These are phyloP conservation scores for Paramecium sonneborni DNA, from an alignment of 73 alveolate species.

Conservation along the genomic window DNA sequence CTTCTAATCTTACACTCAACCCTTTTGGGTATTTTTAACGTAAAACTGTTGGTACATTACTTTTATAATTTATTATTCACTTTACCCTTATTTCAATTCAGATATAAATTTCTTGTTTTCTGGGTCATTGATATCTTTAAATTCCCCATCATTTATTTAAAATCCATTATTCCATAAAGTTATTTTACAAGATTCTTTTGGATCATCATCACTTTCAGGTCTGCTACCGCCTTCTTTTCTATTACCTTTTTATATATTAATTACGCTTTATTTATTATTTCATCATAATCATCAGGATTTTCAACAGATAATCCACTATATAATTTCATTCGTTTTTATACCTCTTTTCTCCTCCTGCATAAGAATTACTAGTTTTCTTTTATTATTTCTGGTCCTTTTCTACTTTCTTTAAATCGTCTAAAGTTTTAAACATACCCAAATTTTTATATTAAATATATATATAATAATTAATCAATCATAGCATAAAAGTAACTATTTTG, in stretches of 20 bases:
- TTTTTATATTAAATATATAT: neutral
- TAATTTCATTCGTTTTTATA: neutral
- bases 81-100: slow-evolving; percentile 76
- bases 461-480: neutral
- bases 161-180: slow-evolving; percentile 80
- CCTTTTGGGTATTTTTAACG: slow-evolving; percentile 73
- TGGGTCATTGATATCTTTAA: slow-evolving; percentile 75
- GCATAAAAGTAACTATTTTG: neutral
- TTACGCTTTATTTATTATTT: slow-evolving; percentile 72
- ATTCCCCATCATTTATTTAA: slow-evolving; percentile 82
- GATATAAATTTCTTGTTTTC: slow-evolving; percentile 76
- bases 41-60: slow-evolving; percentile 72
- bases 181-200: slow-evolving; percentile 66
- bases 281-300: slow-evolving; percentile 74
- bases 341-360: slow-evolving; percentile 84
- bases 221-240: slow-evolving; percentile 47
- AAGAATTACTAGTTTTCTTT: slow-evolving; percentile 71
- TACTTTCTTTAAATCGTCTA: slow-evolving; percentile 64
- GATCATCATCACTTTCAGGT: slow-evolving; percentile 36
- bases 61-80: neutral
- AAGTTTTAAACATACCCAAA: slow-evolving; percentile 51
- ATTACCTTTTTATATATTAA: slow-evolving; percentile 35
- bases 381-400: slow-evolving; percentile 30
- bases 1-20: slow-evolving; percentile 77
- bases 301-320: slow-evolving; percentile 79